These are phyloP conservation scores for Selaginella moellendorffii DNA, from an alignment of 75 land plant species.

Conservation along the genomic window DNA sequence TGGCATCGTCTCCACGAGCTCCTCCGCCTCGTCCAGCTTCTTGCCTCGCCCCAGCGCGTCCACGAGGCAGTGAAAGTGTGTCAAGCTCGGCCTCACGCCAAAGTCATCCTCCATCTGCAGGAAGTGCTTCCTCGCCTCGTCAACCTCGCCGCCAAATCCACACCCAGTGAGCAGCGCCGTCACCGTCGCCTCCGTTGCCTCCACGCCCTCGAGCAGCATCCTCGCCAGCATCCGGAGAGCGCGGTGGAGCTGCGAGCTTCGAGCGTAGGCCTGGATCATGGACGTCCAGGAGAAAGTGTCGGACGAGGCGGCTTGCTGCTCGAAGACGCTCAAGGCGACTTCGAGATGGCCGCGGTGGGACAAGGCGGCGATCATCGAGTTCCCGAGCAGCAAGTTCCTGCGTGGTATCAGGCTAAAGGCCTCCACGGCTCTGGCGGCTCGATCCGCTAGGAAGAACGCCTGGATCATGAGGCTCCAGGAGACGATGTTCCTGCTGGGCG, in stretches of 20 bases:
- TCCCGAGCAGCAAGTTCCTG: constrained; percentile 2
- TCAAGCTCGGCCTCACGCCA: not conserved
- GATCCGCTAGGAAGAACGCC: not conserved
- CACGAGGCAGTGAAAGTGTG: constrained; percentile 1
- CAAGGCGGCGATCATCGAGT: not conserved
- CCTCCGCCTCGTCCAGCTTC: constrained; percentile 4
- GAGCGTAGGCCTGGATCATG: not conserved
- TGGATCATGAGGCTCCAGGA: not conserved
- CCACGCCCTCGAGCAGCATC: not conserved
- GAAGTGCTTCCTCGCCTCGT: not conserved
- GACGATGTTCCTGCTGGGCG: not conserved
- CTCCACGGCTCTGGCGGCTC: not conserved
- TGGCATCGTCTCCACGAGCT: not conserved
- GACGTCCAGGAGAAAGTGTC: not conserved
- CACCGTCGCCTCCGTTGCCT: not conserved
- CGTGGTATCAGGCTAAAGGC: not conserved
- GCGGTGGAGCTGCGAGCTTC: not conserved
- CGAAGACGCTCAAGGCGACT: not conserved
- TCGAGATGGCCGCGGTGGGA: not conserved
- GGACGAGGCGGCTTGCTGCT: not conserved
- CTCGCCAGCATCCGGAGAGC: not conserved
- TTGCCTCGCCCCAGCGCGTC: constrained; percentile 4
- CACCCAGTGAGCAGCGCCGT: not conserved
- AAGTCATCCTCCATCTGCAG: not conserved
- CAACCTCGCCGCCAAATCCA: not conserved